A percentile compares a stretch with the other conserved stretches of the same genome.
phyloP scores from a whole-genome alignment of 192 early-diverging fungal species.

The Allomyces macrogynus region DNA sequence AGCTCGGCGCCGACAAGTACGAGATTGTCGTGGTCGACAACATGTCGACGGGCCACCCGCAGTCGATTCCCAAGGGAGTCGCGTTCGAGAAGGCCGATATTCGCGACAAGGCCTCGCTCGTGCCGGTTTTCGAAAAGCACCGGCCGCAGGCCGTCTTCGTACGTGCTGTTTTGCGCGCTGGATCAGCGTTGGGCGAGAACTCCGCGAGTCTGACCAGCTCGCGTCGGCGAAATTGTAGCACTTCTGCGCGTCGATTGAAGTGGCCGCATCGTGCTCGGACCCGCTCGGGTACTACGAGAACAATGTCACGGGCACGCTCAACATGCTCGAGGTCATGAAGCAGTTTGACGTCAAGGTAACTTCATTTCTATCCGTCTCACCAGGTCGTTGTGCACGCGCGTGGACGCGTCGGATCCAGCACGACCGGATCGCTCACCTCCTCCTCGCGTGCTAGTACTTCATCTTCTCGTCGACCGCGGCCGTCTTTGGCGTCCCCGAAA shows the following conservation, averaged over 20 bases:
- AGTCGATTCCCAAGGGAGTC: slow-evolving; percentile 21
- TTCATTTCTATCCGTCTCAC: slow-evolving; percentile 1
- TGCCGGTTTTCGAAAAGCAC: slow-evolving; percentile 48
- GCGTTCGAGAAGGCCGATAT: slow-evolving; percentile 65
- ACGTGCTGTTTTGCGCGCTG: slow-evolving; percentile 7
- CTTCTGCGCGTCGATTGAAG: slow-evolving; percentile 73
- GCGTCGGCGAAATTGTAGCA: slow-evolving; percentile 38
- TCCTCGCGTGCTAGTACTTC: slow-evolving; percentile 28
- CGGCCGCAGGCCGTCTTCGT: slow-evolving; percentile 27
- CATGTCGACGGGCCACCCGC: slow-evolving; percentile 43
- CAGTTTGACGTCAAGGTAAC: slow-evolving; percentile 39
- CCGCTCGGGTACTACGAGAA: slow-evolving; percentile 85
- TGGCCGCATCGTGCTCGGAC: slow-evolving; percentile 55
- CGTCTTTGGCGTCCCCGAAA: slow-evolving; percentile 63
- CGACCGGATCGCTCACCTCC: neutral
- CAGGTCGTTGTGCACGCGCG: neutral
- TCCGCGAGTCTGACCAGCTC: neutral
- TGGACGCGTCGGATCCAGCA: too few species aligned
- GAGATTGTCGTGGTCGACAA: slow-evolving; percentile 85
- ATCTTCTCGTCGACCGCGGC: slow-evolving; percentile 90
- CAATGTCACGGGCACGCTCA: slow-evolving; percentile 76
- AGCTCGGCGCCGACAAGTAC: slow-evolving; percentile 26
- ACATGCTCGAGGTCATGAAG: slow-evolving; percentile 64
- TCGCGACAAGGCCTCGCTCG: slow-evolving; percentile 39
- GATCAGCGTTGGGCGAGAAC: neutral